Base-by-base conservation (phyloP, 2,329 filamentous ascomycete genomes). In the Peltaster fructicola region DNA sequence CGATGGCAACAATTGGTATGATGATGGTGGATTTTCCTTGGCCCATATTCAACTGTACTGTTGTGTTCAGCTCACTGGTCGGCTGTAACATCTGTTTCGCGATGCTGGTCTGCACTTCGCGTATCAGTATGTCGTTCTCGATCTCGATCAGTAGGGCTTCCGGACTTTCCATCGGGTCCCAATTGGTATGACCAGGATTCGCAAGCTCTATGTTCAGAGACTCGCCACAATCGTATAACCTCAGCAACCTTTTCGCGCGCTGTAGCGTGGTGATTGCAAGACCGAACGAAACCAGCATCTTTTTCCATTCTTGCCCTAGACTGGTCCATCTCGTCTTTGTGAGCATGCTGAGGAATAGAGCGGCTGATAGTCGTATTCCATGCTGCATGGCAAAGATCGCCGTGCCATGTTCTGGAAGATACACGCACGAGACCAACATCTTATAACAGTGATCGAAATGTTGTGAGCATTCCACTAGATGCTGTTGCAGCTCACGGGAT, bases 11-110 rank as follows among this genome's bases (percentile, higher is more conserved):
- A 17, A 76, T 69, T 0, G 73, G 73, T 0, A 73, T 57, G 23
- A 82, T 78, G 2, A 77, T 65, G 0, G 72, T 73, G 0, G 68
- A 69, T 33, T 78, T 79, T 0, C 73, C 73, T 38, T 75, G 63
- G 0, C 73, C 73, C 72, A 79, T 79, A 33, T 75, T 76, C 2
- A 79, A 44, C 36, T 77, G 70, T 52, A 76, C 61, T 0, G 71
- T 60, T 0, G 57, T 43, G 34, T 71, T 75, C 0, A 46, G 33
- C 0, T 51, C 48, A 0, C 62, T 65, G 0, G 37, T 27, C 0
- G 72, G 71, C 0, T 47, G 47, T 2, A 72, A 68, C 10, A 66
- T 78, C 0, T 67, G 64, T 2, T 51, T 35, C 0, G 73, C 71
- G 5, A 79, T 70, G 4, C 68, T 56, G 1, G 73, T 54, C 34